Base-by-base conservation (phyloP, 768 basidiomycete genomes). In the Austroboletus eburneus region DNA sequence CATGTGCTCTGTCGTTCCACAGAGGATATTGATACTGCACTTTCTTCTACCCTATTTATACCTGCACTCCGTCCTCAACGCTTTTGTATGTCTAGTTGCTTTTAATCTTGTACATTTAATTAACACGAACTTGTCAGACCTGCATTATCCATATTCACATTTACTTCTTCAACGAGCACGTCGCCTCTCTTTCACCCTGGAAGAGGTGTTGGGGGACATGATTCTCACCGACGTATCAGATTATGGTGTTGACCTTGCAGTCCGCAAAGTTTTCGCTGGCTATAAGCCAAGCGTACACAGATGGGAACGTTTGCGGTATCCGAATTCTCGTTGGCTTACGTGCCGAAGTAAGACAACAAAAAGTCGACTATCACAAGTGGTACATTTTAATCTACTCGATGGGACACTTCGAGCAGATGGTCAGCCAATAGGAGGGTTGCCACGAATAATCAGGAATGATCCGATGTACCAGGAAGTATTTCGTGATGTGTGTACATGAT, bases 1-100 rank as follows among this genome's bases (percentile, higher is more conserved):
- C 34, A 35, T 6, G 10, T 17, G 30, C 21, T 63, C 4, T 45
- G 64, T 10, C 13, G 8, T 12, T 47, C 45, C 1, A 29, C 46
- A 3, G 39, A 38, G 18, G 61, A 64, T 18, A 17, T 64, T 1
- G 43, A 47, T 2, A 17, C 50, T 10, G n/a, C 17, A 17, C 46
- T 58, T n/a, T 53, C 64, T 30, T 66, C 67, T 39, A 45, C 53
- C 3, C 46, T 69, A 39, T 45, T 57, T 2, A 44, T 63, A 3
- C 38, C 45, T 14, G 51, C 56, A 22, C 56, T 59, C 40, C 41
- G 25, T 6, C 50, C 52, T 17, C 6, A 18, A 17, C 5, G 18
- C 18, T 8, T 13, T 0, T 0, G 51, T 38, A 3, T 12, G 35
- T 38, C 16, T 7, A 3, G 27, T 27, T 27, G 5, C 12, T 27